These are phyloP conservation scores for Erythrobasidium hasegawianum DNA, from an alignment of 1,284 basidiomycete species.

Conservation along the genomic window DNA sequence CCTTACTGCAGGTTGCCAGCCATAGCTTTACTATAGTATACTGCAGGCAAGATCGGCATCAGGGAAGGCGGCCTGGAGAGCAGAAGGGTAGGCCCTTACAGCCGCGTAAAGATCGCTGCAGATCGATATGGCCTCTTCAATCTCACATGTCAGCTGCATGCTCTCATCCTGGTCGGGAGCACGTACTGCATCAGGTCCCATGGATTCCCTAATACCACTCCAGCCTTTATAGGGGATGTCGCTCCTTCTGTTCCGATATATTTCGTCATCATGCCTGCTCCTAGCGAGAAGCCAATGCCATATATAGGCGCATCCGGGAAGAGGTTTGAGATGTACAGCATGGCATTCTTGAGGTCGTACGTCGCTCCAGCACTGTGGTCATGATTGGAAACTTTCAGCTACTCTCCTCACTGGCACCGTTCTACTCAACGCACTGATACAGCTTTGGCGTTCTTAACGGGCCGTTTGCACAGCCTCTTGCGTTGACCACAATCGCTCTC, in stretches of 20 bases:
- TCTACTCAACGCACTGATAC: slow-evolving; percentile 40
- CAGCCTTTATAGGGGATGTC: slow-evolving; percentile 69
- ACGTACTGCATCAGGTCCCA: slow-evolving; percentile 63
- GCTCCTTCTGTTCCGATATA: slow-evolving; percentile 84
- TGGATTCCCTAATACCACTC: slow-evolving; percentile 73
- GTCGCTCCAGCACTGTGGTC: slow-evolving; percentile 56
- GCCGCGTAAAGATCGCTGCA: slow-evolving; percentile 36
- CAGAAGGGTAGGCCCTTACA: slow-evolving; percentile 15
- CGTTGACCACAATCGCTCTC: slow-evolving; percentile 82
- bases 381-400: neutral
- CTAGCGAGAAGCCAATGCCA: slow-evolving; percentile 89
- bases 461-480: slow-evolving; percentile 66
- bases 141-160: slow-evolving; percentile 23
- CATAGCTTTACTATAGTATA: slow-evolving; percentile 44
- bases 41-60: neutral
- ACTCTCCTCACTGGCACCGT: neutral
- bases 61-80: no score
- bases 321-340: slow-evolving; percentile 67
- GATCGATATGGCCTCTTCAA: slow-evolving; percentile 42
- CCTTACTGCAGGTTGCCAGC: slow-evolving; percentile 40
- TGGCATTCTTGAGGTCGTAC: slow-evolving; percentile 75
- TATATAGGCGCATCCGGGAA: slow-evolving; percentile 78
- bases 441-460: slow-evolving; percentile 38
- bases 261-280: slow-evolving; percentile 85
- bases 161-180: neutral